Conservation (phyloP, 1,139 yeast genomes). For the Kodamaea suecica region DNA sequence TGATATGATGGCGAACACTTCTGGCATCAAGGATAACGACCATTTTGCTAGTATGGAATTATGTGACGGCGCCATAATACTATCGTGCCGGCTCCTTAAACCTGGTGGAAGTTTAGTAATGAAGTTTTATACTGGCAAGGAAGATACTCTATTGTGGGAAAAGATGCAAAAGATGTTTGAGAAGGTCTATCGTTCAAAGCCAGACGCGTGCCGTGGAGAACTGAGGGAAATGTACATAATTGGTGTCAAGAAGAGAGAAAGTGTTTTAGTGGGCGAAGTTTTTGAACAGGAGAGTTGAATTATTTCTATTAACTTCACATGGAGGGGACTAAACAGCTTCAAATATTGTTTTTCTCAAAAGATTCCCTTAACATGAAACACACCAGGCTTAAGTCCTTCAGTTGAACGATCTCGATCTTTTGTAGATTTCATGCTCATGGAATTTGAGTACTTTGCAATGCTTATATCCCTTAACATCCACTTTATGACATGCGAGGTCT, state of each 20-base stretch:
- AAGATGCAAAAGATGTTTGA: slow-evolving; percentile 28
- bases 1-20: slow-evolving; percentile 50
- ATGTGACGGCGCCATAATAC: slow-evolving; percentile 37
- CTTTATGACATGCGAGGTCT: too few relatives aligned
- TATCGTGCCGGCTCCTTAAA: slow-evolving; percentile 28
- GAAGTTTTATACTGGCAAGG: slow-evolving; percentile 44
- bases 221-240: slow-evolving; percentile 41
- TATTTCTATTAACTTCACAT: too few relatives aligned
- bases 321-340: too few relatives aligned
- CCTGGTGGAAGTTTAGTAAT: slow-evolving; percentile 37
- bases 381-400: too few relatives aligned
- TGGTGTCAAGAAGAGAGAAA: slow-evolving; percentile 21
- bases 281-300: not conserved
- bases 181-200: slow-evolving; percentile 34
- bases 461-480: too few relatives aligned
- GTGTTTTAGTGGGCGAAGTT: not conserved
- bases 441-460: too few relatives aligned
- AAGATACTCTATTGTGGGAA: slow-evolving; percentile 27
- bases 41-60: slow-evolving; percentile 47
- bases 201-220: slow-evolving; percentile 36
- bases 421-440: too few relatives aligned
- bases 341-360: too few relatives aligned
- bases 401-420: too few relatives aligned
- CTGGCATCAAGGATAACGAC: slow-evolving; percentile 42
- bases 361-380: too few relatives aligned